phyloP scores from a whole-genome alignment of 2,329 filamentous ascomycete genomes.

The Lecanosticta acicola region DNA sequence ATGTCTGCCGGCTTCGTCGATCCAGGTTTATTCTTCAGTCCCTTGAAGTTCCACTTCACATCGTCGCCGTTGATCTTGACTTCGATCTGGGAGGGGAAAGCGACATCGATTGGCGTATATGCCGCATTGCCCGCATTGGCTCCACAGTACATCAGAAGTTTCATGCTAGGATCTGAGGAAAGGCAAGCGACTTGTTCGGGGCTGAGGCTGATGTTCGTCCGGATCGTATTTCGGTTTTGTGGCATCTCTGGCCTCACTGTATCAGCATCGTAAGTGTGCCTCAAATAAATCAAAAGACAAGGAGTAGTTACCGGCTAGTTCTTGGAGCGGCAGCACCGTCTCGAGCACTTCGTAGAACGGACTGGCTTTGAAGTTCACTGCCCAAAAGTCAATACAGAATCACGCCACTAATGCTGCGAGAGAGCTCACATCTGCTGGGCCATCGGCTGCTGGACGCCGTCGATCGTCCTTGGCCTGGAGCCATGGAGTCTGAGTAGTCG shows the following conservation, averaged over 20 bases:
- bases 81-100: slow-evolving; percentile 89
- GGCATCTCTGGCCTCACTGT: slow-evolving; percentile 48
- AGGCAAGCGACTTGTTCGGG: slow-evolving; percentile 52
- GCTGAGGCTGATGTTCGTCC: slow-evolving; percentile 55
- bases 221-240: slow-evolving; percentile 53
- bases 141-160: slow-evolving; percentile 80
- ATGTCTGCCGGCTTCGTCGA: slow-evolving; percentile 92
- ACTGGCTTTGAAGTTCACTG: slow-evolving; percentile 60
- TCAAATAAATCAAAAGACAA: too few relatives aligned
- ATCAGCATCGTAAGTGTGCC: slow-evolving; percentile 31
- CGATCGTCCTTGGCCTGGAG: slow-evolving; percentile 8
- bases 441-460: slow-evolving; percentile 4
- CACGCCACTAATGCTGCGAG: background rate
- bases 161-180: slow-evolving; percentile 55
- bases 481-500: slow-evolving; percentile 13
- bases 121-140: slow-evolving; percentile 45
- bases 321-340: slow-evolving; percentile 58
- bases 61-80: slow-evolving; percentile 84
- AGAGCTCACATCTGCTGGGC: slow-evolving; percentile 16
- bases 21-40: slow-evolving; percentile 91
- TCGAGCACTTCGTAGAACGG: slow-evolving; percentile 75
- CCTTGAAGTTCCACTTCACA: slow-evolving; percentile 86
- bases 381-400: slow-evolving; percentile 7
- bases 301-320: slow-evolving; percentile 62
- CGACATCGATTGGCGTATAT: slow-evolving; percentile 61